phyloP scores from a whole-genome alignment of 2,329 filamentous ascomycete species.

The Ophiostoma ips region DNA sequence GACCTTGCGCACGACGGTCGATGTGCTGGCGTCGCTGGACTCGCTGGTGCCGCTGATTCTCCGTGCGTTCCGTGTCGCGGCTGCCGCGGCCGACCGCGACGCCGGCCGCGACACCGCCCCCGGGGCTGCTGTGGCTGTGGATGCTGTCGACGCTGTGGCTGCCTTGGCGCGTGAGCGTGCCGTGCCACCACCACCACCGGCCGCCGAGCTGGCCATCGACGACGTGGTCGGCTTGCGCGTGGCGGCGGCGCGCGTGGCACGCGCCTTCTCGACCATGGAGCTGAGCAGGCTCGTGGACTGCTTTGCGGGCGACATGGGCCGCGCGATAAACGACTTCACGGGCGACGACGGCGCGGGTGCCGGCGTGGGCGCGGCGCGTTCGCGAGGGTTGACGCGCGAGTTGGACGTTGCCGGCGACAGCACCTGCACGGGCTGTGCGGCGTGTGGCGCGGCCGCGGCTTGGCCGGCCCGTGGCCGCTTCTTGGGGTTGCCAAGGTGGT shows the following conservation, averaged over 20 bases:
- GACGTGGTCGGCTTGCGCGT: slow-evolving; percentile 31
- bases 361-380: slow-evolving; percentile 12
- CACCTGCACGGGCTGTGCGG: slow-evolving; percentile 37
- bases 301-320: slow-evolving; percentile 51
- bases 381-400: slow-evolving; percentile 49
- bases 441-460: slow-evolving; percentile 19
- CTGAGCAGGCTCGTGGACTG: slow-evolving; percentile 33
- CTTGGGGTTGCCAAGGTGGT: slow-evolving; percentile 51
- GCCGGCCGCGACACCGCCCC: too few species aligned
- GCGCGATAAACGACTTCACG: slow-evolving; percentile 41
- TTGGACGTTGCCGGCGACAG: slow-evolving; percentile 77
- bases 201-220: slow-evolving; percentile 28
- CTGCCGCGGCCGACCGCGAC: slow-evolving; percentile 14
- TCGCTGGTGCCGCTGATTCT: slow-evolving; percentile 48
- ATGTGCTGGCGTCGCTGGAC: slow-evolving; percentile 48
- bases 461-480: slow-evolving; percentile 42
- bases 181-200: slow-evolving; percentile 20
- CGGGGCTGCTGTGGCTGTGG: slow-evolving; percentile 18
- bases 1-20: slow-evolving; percentile 48
- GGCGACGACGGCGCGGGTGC: slow-evolving; percentile 30
- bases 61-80: slow-evolving; percentile 29
- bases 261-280: slow-evolving; percentile 47
- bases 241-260: slow-evolving; percentile 34
- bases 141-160: slow-evolving; percentile 23
- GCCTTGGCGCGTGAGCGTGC: slow-evolving; percentile 16